A percentile compares a stretch with the other conserved stretches of the same genome.
Evolutionary conservation across 352 stramenopile genomes (phyloP).

Genomic region (Pythium coloratum): DNA sequence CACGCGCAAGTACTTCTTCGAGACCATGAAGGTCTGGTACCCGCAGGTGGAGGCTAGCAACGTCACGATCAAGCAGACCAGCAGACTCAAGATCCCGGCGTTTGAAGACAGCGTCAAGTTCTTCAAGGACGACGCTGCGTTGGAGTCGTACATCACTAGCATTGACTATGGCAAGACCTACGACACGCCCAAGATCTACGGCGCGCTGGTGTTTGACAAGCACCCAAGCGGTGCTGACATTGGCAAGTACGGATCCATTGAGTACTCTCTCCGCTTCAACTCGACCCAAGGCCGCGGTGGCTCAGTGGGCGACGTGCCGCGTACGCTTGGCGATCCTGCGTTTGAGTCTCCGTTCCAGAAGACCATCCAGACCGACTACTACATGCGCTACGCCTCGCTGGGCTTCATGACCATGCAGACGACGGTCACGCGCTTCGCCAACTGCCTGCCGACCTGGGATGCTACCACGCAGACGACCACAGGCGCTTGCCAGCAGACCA

Average conservation of each 20-base stretch:
- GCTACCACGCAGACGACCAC: conserved; percentile 35
- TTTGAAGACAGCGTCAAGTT: conserved; percentile 67
- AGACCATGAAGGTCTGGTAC: conserved; percentile 25
- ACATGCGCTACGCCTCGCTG: conserved; percentile 36
- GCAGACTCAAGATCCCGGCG: conserved; percentile 39
- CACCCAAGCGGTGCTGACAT: conserved; percentile 41
- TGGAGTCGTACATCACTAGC: conserved; percentile 47
- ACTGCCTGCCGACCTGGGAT: conserved; percentile 58
- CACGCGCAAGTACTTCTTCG: conserved; percentile 21
- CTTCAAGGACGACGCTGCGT: conserved; percentile 41
- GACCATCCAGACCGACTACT: conserved; percentile 40
- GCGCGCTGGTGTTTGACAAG: conserved; percentile 59
- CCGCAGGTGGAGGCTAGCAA: conserved; percentile 28
- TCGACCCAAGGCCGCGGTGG: conserved; percentile 36
- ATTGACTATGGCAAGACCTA: conserved; percentile 48
- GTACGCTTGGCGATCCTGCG: conserved; percentile 45
- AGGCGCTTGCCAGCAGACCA: conserved; percentile 41
- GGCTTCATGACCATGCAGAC: conserved; percentile 79
- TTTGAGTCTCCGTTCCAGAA: conserved; percentile 52
- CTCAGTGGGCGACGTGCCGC: conserved; percentile 31
- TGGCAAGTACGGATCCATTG: conserved; percentile 46
- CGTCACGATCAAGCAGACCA: conserved; percentile 13
- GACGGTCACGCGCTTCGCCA: conserved; percentile 52
- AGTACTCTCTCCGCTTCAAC: conserved; percentile 71
- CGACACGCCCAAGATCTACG: conserved; percentile 49